A percentile compares a stretch with the other conserved stretches of the same genome.
Conservation (phyloP, 1,284 basidiomycete species). For the Rhizoctonia solani region DNA sequence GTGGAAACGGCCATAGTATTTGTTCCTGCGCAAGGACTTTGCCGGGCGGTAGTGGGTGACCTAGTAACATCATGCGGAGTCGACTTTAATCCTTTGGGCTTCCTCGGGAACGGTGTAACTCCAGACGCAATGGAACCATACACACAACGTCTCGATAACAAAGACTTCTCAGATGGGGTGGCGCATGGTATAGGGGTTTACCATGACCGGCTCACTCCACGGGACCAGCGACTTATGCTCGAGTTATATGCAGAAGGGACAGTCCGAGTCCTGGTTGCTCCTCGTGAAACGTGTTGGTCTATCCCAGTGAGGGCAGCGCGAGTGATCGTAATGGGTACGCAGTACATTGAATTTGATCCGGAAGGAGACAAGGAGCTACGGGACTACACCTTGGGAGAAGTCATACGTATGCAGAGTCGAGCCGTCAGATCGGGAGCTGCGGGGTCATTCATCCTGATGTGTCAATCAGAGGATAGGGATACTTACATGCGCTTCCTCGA, state of each 20-base stretch:
- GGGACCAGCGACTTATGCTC: conserved; percentile 78
- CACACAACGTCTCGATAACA: conserved; percentile 66
- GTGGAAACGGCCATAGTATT: conserved; percentile 78
- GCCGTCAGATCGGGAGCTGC: conserved; percentile 66
- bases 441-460: conserved; percentile 84
- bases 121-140: conserved; percentile 64
- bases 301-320: conserved; percentile 78
- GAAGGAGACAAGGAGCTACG: conserved; percentile 64
- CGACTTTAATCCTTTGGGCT: conserved; percentile 73
- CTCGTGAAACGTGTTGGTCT: conserved; percentile 85
- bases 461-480: conserved; percentile 80
- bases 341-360: conserved; percentile 66
- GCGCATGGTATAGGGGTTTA: conserved; percentile 91
- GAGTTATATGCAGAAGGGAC: conserved; percentile 83
- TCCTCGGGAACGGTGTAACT: conserved; percentile 61
- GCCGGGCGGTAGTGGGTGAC: conserved; percentile 76
- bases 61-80: conserved; percentile 87
- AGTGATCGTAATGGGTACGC: conserved; percentile 92
- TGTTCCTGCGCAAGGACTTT: conserved; percentile 85
- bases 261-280: conserved; percentile 80
- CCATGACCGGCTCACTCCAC: conserved; percentile 69
- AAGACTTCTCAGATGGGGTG: conserved; percentile 70
- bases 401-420: conserved; percentile 89
- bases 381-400: conserved; percentile 80
- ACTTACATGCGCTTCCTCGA: conserved; percentile 80